Conservation (phyloP, 2,329 filamentous ascomycete genomes). For the Ilyonectria sp. region DNA sequence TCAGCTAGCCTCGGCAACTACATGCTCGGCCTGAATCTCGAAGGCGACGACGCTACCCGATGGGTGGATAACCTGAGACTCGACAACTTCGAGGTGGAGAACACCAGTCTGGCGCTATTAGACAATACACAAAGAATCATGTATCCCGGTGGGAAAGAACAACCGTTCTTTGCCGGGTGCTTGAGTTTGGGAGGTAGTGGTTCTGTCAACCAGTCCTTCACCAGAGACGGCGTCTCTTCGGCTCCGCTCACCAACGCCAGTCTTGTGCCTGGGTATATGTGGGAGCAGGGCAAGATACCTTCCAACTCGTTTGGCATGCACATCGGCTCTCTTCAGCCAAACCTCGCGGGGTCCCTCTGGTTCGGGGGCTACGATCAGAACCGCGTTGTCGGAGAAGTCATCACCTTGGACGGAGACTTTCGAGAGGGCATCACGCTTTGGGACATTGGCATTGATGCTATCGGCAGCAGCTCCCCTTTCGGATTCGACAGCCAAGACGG, state of each 20-base stretch:
- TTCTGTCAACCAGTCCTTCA: constrained; percentile 47
- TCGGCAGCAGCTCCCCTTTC: constrained; percentile 4
- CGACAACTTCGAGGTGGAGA: constrained; percentile 14
- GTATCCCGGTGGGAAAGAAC: constrained; percentile 50
- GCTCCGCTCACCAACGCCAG: constrained; percentile 49
- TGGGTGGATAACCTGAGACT: constrained; percentile 49
- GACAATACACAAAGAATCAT: constrained; percentile 41
- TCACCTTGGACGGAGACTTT: constrained; percentile 34
- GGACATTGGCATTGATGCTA: constrained; percentile 56
- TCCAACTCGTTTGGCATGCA: constrained; percentile 61
- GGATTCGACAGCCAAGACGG: constrained; percentile 36
- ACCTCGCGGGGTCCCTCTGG: constrained; percentile 51
- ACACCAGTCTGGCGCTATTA: constrained; percentile 42
- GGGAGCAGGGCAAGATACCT: constrained; percentile 43
- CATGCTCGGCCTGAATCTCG: constrained; percentile 46
- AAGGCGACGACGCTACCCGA: constrained; percentile 39
- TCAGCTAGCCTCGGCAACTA: constrained; percentile 35
- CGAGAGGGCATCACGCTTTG: constrained; percentile 50
- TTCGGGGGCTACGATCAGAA: constrained; percentile 61
- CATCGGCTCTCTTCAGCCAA: constrained; percentile 55
- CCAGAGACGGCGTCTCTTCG: constrained; percentile 24
- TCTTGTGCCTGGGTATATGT: constrained; percentile 49
- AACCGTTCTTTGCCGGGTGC: constrained; percentile 52
- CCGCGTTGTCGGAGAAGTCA: constrained; percentile 54
- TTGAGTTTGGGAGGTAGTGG: constrained; percentile 48